These are phyloP conservation scores for Boletus eberwhitei DNA, from an alignment of 768 basidiomycete genomes.

Conservation along the genomic window DNA sequence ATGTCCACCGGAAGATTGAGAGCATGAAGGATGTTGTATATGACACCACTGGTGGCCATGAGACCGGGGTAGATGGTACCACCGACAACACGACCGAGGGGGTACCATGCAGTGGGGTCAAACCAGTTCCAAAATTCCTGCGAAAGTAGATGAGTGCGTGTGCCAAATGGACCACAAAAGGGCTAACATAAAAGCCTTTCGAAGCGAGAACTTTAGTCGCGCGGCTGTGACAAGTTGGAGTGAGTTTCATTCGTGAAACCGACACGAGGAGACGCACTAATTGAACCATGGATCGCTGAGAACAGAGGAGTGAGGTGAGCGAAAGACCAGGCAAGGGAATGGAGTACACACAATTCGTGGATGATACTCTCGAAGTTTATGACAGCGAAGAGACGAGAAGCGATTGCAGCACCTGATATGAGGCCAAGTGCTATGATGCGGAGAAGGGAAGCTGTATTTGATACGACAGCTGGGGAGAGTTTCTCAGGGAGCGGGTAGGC, in stretches of 20 bases:
- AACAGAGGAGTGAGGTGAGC: not conserved
- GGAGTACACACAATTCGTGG: slow-evolving; percentile 86
- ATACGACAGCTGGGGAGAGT: slow-evolving; percentile 66
- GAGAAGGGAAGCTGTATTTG: slow-evolving; percentile 87
- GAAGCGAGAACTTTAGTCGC: slow-evolving; percentile 89
- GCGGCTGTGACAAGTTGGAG: slow-evolving; percentile 51
- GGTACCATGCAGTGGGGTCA: slow-evolving; percentile 99
- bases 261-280: slow-evolving; percentile 59
- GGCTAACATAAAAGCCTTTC: slow-evolving; percentile 90
- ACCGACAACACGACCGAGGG: slow-evolving; percentile 95
- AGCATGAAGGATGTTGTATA: slow-evolving; percentile 86
- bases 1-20: slow-evolving; percentile 97
- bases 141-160: slow-evolving; percentile 2
- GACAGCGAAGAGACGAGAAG: slow-evolving; percentile 95
- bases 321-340: not conserved
- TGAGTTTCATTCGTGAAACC: not conserved
- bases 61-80: slow-evolving; percentile 98
- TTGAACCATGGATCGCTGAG: slow-evolving; percentile 98
- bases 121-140: slow-evolving; percentile 99
- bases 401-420: slow-evolving; percentile 92
- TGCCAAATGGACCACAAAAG: not conserved
- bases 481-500: slow-evolving; percentile 73
- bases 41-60: slow-evolving; percentile 97
- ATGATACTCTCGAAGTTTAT: slow-evolving; percentile 99
- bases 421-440: slow-evolving; percentile 86